A percentile compares a stretch with the other conserved stretches of the same genome.
Conservation (phyloP, 768 basidiomycete genomes). For the Glaciozyma antarctica region DNA sequence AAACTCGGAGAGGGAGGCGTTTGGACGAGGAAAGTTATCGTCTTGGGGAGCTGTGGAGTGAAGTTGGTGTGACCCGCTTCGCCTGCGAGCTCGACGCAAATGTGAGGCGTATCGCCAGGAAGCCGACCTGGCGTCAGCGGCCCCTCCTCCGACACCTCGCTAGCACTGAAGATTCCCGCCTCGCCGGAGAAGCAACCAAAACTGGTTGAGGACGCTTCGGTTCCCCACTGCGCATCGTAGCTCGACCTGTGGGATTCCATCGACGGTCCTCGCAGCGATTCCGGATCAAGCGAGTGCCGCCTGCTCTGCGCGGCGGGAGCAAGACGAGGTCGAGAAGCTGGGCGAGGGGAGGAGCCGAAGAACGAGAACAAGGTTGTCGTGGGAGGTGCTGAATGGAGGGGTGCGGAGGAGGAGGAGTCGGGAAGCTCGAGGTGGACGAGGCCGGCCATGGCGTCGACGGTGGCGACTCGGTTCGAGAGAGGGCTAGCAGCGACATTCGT, state of each 20-base stretch:
- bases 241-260: not conserved
- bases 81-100: not conserved
- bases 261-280: not conserved
- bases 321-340: not conserved
- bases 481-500: no score
- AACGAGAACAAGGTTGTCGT: not conserved
- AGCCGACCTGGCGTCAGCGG: not conserved
- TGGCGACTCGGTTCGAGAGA: no score
- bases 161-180: not conserved
- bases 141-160: no score
- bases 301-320: not conserved
- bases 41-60: no score
- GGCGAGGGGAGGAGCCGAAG: not conserved
- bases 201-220: not conserved
- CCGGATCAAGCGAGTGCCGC: not conserved
- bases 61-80: no score
- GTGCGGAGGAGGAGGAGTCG: not conserved
- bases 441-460: not conserved
- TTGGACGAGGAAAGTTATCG: accelerated
- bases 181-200: not conserved
- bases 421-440: not conserved
- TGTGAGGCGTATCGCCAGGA: not conserved
- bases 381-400: not conserved
- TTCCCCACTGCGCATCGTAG: not conserved
- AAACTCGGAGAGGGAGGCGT: not conserved